Base-by-base conservation (phyloP, 768 basidiomycete genomes). In the Suillus sp. region DNA sequence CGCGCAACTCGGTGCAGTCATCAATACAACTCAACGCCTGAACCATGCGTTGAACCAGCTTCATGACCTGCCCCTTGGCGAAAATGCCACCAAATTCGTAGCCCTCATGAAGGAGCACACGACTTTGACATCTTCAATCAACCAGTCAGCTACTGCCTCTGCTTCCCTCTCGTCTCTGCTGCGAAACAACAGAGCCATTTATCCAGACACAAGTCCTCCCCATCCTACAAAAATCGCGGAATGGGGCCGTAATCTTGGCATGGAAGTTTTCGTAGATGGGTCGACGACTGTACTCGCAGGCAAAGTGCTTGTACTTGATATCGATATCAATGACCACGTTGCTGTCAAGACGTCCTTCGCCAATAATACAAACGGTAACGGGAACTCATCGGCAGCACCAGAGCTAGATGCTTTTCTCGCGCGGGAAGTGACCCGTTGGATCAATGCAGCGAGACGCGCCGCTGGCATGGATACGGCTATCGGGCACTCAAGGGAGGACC, bases 281-380 rank as follows among this genome's bases (percentile, higher is more conserved):
- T 82, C 81, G 63, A 87, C 82, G 0, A 76, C 91, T 43, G 82
- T 88, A 22, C 81, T 92, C 42, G 92, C 86, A 4, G 92, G 92
- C 2, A 91, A 91, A 72, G 86, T 92, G n/a, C 77, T 93, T 11
- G 91, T 93, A 38, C 76, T 93, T 60, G 92, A 93, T 71, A 81
- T 92, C 63, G 88, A 91, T 67, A 83, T 93, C 65, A 74, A 76
- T 14, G 74, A 69, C 54, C 64, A 65, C 32, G 80, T 83, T 0
- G 82, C 78, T 45, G 84, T 91, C 67, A 93, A 91, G 72, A 90
- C 88, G 2, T 87, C 90, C 9, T 92, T 90, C 72, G 92, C 90
- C 1, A 80, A 85, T 35, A 70, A 75, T 30, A 74, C 77, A 38
- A 75, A 79, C n/a, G 80, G 77, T 50, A 77, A 82, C 2, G 83